Evolutionary conservation across 768 basidiomycete species (phyloP), one percentile per base, ranked within the genome.

Genomic region (Baorangia bicolor): DNA sequence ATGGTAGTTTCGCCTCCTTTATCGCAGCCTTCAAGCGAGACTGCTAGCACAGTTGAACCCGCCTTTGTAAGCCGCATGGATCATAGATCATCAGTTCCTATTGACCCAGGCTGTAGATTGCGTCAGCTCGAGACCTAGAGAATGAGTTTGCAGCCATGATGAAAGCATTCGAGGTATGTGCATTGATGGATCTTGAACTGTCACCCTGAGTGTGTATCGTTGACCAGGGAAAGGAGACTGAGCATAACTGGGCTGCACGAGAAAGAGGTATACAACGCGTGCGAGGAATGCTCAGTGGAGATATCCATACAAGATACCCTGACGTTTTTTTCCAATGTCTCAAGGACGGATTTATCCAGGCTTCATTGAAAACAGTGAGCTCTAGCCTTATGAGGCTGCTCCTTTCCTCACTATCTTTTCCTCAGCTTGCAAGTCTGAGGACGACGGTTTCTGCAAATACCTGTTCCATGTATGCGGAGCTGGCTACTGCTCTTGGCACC

Each of bases 201-300:
- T 5, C 31, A 11, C 40, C 41, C 50, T 60, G 48, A 53, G 33
- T 53, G 34, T 37, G 33, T 47, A 14, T 49, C 49, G 16, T 49
- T 41, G n/a, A 28, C 42, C 33, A 94, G 88, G 97, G 96, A n/a
- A 96, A 84, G 74, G 96, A 99, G 74, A 90, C 90, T 1, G 96
- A 99, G 68, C 92, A 95, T 59, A 99, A 99, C 63, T 99, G 96
- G 96, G 78, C 82, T 40, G 75, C 78, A 28, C 82, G 96, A 55
- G 96, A 99, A 58, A 81, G 80, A 61, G 80, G 88, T 11, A 79
- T 95, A 57, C 77, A 83, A 40, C 81, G 85, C 18, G 88, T 98
- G 9, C 83, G 94, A 41, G 91, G 94, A 18, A 93, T 97, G 90
- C 73, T 98, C 53, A 88, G 86, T 66, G 93, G 93, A 27, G 91